Evolutionary conservation across 345 rosid species (phyloP), one percentile per base, ranked within the genome.

Genomic region (Gossypium mustelinum): DNA sequence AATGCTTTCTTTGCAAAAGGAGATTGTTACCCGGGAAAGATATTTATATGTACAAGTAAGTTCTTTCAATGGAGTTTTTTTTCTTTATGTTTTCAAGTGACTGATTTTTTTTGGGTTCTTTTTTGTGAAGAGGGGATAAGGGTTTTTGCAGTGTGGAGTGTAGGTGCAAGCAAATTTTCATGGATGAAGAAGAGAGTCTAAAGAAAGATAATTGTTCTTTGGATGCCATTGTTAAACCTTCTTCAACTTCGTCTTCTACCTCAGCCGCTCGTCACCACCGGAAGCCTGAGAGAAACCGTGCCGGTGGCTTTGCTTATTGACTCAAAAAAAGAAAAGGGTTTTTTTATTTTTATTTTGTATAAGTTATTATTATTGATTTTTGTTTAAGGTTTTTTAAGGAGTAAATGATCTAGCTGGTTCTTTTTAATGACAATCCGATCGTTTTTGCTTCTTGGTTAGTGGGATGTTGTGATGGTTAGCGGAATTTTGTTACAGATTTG

Each of bases 1-100:
- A 82, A 50, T 94, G 98, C 73, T 88, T 82, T 67, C 94, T 94
- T 66, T 94, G 98, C 80, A 79, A 81, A 41, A 80, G 78, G 76
- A 89, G 86, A 47, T 92, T 94, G 71, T 79, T 82, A 57, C 91
- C 87, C 0, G 91, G 82, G 3, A 90, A 85, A 16, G 98, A 94
- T 81, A 94, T 94, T 86, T 94, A 90, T 89, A 94, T 92, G 98
- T 94, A 94, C 86, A 92, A 88, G 98, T 94, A 86, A 87, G 87
- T 54, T 11, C 2, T 51, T 17, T 34, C 41, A 34, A 34, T 34
- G 41, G 41, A 34, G 41, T 5, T 45, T 1, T 22, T 22, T 24
- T 22, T 58, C 11, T 5, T 58, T 58, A 5, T 52, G 57, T 52
- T 11, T 55, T 18, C 17, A 11, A 10, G 27, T 52, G 61, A 24